A percentile compares a stretch with the other conserved stretches of the same genome.
Conservation (phyloP, 352 stramenopile genomes). For the Halophytophthora polymorphica region DNA sequence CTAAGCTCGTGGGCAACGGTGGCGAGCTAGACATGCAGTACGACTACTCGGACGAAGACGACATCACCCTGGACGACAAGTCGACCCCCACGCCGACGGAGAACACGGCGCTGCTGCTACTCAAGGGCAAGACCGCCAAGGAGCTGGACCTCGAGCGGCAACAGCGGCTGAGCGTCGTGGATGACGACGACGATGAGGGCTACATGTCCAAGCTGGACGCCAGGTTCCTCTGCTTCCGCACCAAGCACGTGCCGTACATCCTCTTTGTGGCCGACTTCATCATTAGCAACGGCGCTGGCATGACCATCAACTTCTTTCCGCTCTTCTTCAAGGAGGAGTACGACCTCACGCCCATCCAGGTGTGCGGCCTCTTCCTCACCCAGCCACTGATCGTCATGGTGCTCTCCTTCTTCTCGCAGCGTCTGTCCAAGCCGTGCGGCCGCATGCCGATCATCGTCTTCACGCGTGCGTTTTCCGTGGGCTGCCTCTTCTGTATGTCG, state of each 20-base stretch:
- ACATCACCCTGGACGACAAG: slow-evolving; percentile 28
- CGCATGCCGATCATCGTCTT: slow-evolving; percentile 74
- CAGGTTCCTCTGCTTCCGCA: slow-evolving; percentile 62
- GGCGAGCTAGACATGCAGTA: slow-evolving; percentile 59
- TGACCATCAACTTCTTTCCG: slow-evolving; percentile 86
- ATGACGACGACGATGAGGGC: slow-evolving; percentile 26
- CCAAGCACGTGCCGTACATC: slow-evolving; percentile 63
- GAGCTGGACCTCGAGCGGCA: slow-evolving; percentile 28
- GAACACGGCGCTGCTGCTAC: slow-evolving; percentile 30
- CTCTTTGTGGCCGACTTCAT: slow-evolving; percentile 79
- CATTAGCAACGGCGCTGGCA: slow-evolving; percentile 81
- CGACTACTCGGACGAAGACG: slow-evolving; percentile 61
- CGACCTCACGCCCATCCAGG: slow-evolving; percentile 65
- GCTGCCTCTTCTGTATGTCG: slow-evolving; percentile 67
- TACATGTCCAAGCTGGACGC: slow-evolving; percentile 32
- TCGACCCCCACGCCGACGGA: slow-evolving; percentile 25
- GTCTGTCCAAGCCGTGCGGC: slow-evolving; percentile 43
- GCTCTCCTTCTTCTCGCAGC: slow-evolving; percentile 54
- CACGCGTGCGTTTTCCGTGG: slow-evolving; percentile 53
- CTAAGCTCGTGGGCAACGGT: slow-evolving; percentile 53
- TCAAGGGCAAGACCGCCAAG: slow-evolving; percentile 25
- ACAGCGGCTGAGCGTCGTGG: slow-evolving; percentile 18
- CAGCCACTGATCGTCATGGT: slow-evolving; percentile 70
- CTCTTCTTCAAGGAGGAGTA: slow-evolving; percentile 85
- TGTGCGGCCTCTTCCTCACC: slow-evolving; percentile 61